phyloP scores from a whole-genome alignment of 495 filamentous ascomycete species.

The Neurospora tetrasperma region DNA sequence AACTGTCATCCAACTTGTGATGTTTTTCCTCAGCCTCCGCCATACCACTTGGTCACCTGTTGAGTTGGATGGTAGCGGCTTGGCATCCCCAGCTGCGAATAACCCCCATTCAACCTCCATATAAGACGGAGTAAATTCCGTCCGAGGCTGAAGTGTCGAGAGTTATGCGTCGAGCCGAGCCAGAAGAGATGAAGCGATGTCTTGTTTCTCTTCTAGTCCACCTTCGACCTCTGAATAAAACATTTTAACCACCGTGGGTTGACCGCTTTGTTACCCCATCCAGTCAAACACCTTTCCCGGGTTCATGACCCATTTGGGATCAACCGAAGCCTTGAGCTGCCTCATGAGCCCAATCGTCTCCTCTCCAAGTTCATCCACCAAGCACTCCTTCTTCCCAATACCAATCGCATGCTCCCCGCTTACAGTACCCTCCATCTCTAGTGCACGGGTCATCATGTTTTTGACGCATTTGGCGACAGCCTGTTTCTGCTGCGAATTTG shows the following conservation, averaged over 20 bases:
- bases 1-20: neutral
- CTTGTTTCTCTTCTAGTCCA: neutral
- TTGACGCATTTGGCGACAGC: slow-evolving; percentile 15
- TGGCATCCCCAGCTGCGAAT: neutral
- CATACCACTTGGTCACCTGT: neutral
- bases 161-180: neutral
- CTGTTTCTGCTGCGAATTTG: slow-evolving; percentile 10
- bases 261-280: neutral
- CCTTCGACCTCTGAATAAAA: neutral
- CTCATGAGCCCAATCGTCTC: slow-evolving; percentile 25
- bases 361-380: slow-evolving; percentile 23
- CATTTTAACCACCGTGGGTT: neutral
- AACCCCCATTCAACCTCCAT: neutral
- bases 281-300: slow-evolving; percentile 29
- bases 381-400: slow-evolving; percentile 24
- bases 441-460: slow-evolving; percentile 22
- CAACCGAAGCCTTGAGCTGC: slow-evolving; percentile 20
- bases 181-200: neutral
- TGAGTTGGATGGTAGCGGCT: neutral
- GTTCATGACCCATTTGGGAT: slow-evolving; percentile 27
- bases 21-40: neutral
- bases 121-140: neutral
- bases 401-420: slow-evolving; percentile 29
- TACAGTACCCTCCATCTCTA: slow-evolving; percentile 31
- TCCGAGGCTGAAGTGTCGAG: neutral